Conservation (phyloP, 2,329 filamentous ascomycete genomes). For the Botrytis galanthina region DNA sequence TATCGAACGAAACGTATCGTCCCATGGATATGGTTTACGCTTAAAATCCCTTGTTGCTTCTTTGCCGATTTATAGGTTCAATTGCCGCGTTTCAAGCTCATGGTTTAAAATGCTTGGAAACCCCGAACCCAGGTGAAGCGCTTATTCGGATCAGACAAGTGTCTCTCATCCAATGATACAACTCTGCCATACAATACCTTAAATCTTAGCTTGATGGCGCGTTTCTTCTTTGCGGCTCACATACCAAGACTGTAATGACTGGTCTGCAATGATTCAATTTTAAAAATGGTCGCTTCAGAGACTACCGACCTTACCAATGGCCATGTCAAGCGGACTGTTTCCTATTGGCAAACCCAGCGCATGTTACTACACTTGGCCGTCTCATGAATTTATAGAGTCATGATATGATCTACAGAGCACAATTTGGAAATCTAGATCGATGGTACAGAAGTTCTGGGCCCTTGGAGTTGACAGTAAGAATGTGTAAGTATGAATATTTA, state of each 20-base stretch:
- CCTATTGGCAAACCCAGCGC: conserved; percentile 38
- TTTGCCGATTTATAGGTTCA: not conserved
- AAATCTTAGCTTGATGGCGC: not conserved
- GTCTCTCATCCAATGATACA: conserved; percentile 12
- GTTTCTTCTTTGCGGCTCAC: conserved; percentile 6
- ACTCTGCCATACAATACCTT: not conserved
- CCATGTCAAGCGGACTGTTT: conserved; percentile 18
- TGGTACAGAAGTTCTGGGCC: conserved; percentile 12
- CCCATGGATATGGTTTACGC: not conserved
- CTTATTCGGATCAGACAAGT: conserved; percentile 7
- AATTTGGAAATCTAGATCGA: conserved; percentile 22
- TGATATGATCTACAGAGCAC: conserved; percentile 9
- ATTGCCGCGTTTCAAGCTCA: not conserved
- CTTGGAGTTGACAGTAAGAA: conserved; percentile 17
- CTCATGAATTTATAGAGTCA: conserved; percentile 39
- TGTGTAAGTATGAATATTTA: conserved; percentile 34
- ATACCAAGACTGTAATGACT: conserved; percentile 17
- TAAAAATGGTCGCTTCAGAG: not conserved
- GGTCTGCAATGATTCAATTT: conserved; percentile 1
- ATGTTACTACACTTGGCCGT: conserved; percentile 35
- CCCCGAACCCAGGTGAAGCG: conserved; percentile 2
- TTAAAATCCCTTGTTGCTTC: not conserved
- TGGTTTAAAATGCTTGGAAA: conserved; percentile 1
- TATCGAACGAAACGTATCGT: not conserved
- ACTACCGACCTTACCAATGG: conserved; percentile 27